A percentile compares a stretch with the other conserved stretches of the same genome.
These are phyloP conservation scores for Talaromyces rugulosus DNA, from an alignment of 2,329 filamentous ascomycete species.

Conservation along the genomic window DNA sequence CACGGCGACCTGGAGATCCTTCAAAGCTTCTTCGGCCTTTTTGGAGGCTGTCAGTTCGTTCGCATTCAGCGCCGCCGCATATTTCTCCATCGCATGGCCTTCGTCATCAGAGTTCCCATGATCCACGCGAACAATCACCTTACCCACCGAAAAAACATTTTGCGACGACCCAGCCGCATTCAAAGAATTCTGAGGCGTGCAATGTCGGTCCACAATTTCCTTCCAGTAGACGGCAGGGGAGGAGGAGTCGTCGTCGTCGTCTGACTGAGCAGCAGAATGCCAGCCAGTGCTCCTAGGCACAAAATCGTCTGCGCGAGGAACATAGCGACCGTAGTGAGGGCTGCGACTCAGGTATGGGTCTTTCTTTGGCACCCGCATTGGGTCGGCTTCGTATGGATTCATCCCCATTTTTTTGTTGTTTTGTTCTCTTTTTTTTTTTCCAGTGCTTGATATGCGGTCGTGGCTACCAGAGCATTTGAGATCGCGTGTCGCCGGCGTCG, in stretches of 20 bases:
- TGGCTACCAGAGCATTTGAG: background rate
- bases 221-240: conserved; percentile 31
- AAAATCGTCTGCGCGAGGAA: conserved; percentile 31
- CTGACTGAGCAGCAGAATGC: conserved; percentile 26
- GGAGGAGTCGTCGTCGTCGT: conserved; percentile 4
- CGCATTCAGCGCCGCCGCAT: conserved; percentile 28
- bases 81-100: conserved; percentile 26
- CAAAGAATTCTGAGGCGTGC: conserved; percentile 28
- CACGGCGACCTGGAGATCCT: conserved; percentile 28
- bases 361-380: conserved; percentile 25
- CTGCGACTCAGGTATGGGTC: conserved; percentile 31
- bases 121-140: conserved; percentile 35
- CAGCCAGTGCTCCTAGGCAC: conserved; percentile 30
- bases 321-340: conserved; percentile 32
- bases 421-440: background rate
- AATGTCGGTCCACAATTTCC: conserved; percentile 26
- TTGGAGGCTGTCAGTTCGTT: conserved; percentile 34
- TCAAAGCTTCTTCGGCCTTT: conserved; percentile 30
- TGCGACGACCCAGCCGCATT: conserved; percentile 24
- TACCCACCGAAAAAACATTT: conserved; percentile 33
- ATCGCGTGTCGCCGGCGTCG: background rate
- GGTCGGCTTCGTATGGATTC: conserved; percentile 34
- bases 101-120: conserved; percentile 18
- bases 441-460: background rate
- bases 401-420: conserved; percentile 4